phyloP scores from a whole-genome alignment of 768 basidiomycete genomes.

The Hygrophorus pudorinus region DNA sequence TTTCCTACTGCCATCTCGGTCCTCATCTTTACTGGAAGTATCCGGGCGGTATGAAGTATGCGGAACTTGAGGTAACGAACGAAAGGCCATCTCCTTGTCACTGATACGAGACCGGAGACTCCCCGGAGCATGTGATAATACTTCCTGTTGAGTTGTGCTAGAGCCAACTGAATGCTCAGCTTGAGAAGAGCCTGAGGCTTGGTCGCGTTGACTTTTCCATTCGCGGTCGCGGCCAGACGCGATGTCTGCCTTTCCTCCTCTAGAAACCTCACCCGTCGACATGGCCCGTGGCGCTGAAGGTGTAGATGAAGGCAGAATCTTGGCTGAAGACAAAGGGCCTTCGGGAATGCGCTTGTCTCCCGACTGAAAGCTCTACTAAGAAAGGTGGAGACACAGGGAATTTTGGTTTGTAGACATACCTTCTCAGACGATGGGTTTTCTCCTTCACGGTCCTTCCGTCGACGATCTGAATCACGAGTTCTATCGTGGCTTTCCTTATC shows the following conservation, averaged over 20 bases:
- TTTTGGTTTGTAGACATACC: constrained; percentile 29
- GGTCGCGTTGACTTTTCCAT: constrained; percentile 34
- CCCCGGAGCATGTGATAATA: constrained; percentile 14
- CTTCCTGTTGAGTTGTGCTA: constrained; percentile 13
- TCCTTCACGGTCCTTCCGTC: constrained; percentile 56
- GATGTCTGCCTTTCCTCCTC: constrained; percentile 31
- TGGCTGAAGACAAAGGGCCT: constrained; percentile 29
- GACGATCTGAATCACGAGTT: constrained; percentile 53
- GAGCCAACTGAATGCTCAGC: constrained; percentile 8
- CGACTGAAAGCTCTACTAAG: constrained; percentile 20
- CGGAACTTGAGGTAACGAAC: constrained; percentile 27
- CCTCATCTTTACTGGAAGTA: constrained; percentile 43
- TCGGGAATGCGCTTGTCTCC: constrained; percentile 50
- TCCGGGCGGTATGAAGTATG: constrained; percentile 36
- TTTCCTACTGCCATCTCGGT: constrained; percentile 56
- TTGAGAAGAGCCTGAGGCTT: constrained; percentile 8
- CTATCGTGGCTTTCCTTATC: constrained; percentile 68
- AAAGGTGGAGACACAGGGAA: constrained; percentile 1
- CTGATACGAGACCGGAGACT: constrained; percentile 45
- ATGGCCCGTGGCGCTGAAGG: constrained; percentile 69
- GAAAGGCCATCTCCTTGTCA: constrained; percentile 40
- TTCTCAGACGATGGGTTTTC: constrained; percentile 52
- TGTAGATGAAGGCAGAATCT: constrained; percentile 43
- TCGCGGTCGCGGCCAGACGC: constrained; percentile 33
- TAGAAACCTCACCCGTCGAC: constrained; percentile 37